Base-by-base conservation (phyloP, 108 stramenopile genomes). In the Nitzschia inconspicua region DNA sequence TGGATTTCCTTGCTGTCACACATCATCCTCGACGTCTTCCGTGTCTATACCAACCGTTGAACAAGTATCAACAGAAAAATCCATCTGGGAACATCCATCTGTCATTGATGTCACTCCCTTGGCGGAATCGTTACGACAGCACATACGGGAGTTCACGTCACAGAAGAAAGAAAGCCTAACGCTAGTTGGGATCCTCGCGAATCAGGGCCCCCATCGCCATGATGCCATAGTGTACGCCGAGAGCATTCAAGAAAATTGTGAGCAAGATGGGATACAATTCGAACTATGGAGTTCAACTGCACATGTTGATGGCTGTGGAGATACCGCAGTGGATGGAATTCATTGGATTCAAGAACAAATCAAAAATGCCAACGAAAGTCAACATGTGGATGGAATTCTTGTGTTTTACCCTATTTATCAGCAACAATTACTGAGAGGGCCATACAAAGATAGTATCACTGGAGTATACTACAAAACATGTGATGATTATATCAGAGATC, bases 361-460 rank as follows among this genome's bases (percentile, higher is more conserved):
- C 31, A 58, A 65, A 2, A 34, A 66, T 19, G 75, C 77, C 8
- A 86, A 91, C 35, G 68, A 63, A 29, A 65, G 85, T 53, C 49
- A 63, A 1, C 84, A 89, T 44, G 87, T 96, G 39, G 85, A 94
- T 66, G 97, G 97, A 20, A 86, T 96, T 44, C 65, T 98, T 50
- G 89, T 98, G 16, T 98, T 92, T 73, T 98, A 98, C 74, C 97
- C 97, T 0, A 81, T 94, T 43, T 89, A 87, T 70, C 89, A 89
- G 11, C 51, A 65, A 7, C 4, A 42, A 16, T 29, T n/a, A 23
- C 16, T 31, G 3, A 66, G 49, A 41, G 75, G 82, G 35, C 83
- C 75, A 8, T 80, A 78, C 63, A 83, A 83, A 48, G 68, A 79
- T 35, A 28, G 62, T 39, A 40, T 59, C 8, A 80, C 72, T 5